phyloP scores from a whole-genome alignment of 116 monocot genomes.

The Posidonia oceanica region DNA sequence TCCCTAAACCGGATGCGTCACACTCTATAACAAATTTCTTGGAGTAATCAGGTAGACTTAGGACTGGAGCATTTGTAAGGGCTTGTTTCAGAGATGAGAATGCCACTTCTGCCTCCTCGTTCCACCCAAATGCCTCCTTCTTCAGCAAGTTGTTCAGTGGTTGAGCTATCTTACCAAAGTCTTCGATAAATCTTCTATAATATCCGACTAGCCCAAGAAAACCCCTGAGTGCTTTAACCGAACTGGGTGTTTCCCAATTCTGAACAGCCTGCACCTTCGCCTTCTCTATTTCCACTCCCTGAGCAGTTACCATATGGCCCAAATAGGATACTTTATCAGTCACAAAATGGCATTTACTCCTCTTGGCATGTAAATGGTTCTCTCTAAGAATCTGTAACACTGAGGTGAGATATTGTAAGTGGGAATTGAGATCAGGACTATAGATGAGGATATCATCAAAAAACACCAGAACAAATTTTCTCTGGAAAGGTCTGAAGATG shows the following conservation, averaged over 20 bases:
- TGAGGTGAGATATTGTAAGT: not conserved
- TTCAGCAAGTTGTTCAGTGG: not conserved
- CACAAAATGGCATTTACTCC: not conserved
- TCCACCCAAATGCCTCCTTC: not conserved
- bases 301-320: no score
- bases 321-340: no score
- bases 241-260: not conserved
- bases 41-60: not conserved
- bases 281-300: no score
- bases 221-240: not conserved
- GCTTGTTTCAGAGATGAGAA: slow-evolving; percentile 5
- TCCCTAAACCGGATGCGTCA: no score
- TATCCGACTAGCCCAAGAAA: not conserved
- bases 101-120: not conserved
- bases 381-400: not conserved
- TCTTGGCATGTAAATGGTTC: not conserved
- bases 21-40: no score
- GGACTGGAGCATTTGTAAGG: not conserved
- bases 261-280: no score
- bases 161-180: not conserved
- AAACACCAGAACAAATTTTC: slow-evolving; percentile 6
- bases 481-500: not conserved
- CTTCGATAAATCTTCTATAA: not conserved
- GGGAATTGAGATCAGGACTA: not conserved
- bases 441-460: slow-evolving; percentile 12